Evolutionary conservation across 78 protist genomes (phyloP).

Genomic region (Cavenderia fasciculata): DNA sequence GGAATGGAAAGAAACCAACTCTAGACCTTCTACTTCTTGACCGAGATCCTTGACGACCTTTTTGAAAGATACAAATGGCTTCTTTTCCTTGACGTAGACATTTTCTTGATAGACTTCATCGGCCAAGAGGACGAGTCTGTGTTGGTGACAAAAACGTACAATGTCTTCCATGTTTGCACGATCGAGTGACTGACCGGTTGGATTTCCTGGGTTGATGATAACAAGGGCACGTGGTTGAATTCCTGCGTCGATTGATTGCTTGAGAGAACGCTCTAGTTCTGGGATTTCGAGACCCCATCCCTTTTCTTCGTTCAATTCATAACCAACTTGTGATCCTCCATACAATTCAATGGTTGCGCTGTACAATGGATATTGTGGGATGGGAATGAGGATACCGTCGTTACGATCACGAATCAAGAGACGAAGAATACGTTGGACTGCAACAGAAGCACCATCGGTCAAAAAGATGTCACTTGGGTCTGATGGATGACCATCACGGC

Average conservation of each 20-base stretch:
- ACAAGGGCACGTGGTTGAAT: slow-evolving; percentile 90
- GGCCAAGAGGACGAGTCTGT: slow-evolving; percentile 94
- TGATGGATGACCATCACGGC: slow-evolving; percentile 87
- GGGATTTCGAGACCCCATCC: slow-evolving; percentile 84
- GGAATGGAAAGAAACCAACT: slow-evolving; percentile 96
- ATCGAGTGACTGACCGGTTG: slow-evolving; percentile 96
- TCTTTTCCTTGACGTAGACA: slow-evolving; percentile 82
- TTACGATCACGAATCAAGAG: slow-evolving; percentile 67
- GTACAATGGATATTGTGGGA: slow-evolving; percentile 99
- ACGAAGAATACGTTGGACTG: slow-evolving; percentile 77
- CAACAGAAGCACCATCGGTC: slow-evolving; percentile 98
- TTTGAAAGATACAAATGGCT: slow-evolving; percentile 94
- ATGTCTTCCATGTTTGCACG: slow-evolving; percentile 74
- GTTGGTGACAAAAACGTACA: slow-evolving; percentile 76
- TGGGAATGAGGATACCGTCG: slow-evolving; percentile 96
- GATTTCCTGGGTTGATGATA: slow-evolving; percentile 99
- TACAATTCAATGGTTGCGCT: slow-evolving; percentile 95
- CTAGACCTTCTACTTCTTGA: slow-evolving; percentile 30
- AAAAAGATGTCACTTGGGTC: slow-evolving; percentile 92
- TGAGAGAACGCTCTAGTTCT: slow-evolving; percentile 59
- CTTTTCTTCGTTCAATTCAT: slow-evolving; percentile 92
- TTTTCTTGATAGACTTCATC: slow-evolving; percentile 99
- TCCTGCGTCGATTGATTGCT: slow-evolving; percentile 78
- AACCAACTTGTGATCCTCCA: slow-evolving; percentile 91
- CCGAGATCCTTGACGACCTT: slow-evolving; percentile 82